These are phyloP conservation scores for Musa itinerans DNA, from an alignment of 176 grass and related monocot species.

Conservation along the genomic window DNA sequence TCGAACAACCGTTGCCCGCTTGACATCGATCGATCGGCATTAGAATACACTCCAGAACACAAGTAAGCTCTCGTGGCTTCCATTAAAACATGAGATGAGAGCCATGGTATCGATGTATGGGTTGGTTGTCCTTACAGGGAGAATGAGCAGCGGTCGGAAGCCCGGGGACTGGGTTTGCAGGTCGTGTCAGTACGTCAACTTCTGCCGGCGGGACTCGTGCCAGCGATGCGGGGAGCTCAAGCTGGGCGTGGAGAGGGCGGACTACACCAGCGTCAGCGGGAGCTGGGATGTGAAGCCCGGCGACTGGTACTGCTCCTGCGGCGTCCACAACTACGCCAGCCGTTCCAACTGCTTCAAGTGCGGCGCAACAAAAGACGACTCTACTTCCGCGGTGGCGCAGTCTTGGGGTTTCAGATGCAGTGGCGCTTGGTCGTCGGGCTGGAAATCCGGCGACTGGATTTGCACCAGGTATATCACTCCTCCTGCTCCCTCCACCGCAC, in stretches of 20 bases:
- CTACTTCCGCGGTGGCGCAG: slow-evolving; percentile 26
- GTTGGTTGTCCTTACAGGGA: not conserved
- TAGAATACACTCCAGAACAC: too few species aligned
- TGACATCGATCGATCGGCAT: too few species aligned
- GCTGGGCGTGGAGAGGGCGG: slow-evolving; percentile 15
- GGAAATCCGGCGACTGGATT: slow-evolving; percentile 87
- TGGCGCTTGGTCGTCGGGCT: slow-evolving; percentile 30
- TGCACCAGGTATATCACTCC: slow-evolving; percentile 48
- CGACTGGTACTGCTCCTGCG: slow-evolving; percentile 95
- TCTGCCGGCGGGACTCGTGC: slow-evolving; percentile 80
- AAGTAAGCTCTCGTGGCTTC: too few species aligned
- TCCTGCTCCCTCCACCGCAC: slow-evolving; percentile 14
- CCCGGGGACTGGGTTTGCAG: slow-evolving; percentile 94
- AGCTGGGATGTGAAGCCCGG: slow-evolving; percentile 32
- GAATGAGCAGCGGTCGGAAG: slow-evolving; percentile 44
- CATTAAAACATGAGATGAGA: too few species aligned
- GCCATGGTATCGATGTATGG: too few species aligned
- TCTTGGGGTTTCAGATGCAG: slow-evolving; percentile 27
- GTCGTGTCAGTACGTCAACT: slow-evolving; percentile 80
- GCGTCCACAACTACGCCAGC: slow-evolving; percentile 92
- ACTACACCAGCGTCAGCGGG: slow-evolving; percentile 12
- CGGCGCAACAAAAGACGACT: slow-evolving; percentile 42
- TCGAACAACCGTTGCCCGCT: too few species aligned
- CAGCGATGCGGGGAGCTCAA: slow-evolving; percentile 49
- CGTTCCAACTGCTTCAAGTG: slow-evolving; percentile 83